These are phyloP conservation scores for Sechiopsis laciniata DNA, from an alignment of 306 rosid genomes.

Conservation along the genomic window DNA sequence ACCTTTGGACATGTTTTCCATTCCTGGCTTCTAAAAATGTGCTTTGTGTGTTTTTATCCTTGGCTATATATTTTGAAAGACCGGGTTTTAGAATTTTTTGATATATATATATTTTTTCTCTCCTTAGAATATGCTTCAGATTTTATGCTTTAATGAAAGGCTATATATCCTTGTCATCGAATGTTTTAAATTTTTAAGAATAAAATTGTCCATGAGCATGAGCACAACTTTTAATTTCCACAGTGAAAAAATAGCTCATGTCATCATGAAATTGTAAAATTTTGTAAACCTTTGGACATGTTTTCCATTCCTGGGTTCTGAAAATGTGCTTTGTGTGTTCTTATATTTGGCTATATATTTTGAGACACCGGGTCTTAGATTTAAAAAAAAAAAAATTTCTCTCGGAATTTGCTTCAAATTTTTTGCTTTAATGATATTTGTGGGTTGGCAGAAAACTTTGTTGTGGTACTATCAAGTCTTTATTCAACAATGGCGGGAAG, in stretches of 20 bases:
- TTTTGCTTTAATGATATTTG: slow-evolving; percentile 20
- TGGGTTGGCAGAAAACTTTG: slow-evolving; percentile 60
- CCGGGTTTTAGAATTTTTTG: not conserved
- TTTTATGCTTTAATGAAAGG: not conserved
- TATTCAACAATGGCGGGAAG: slow-evolving; percentile 75
- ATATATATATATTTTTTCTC: too few species aligned
- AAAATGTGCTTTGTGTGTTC: slow-evolving; percentile 11
- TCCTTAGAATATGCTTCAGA: too few species aligned
- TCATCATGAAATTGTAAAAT: not conserved
- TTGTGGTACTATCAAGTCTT: slow-evolving; percentile 61
- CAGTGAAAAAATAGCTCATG: not conserved
- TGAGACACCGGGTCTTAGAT: not conserved
- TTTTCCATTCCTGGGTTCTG: slow-evolving; percentile 2
- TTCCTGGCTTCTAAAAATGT: slow-evolving; percentile 13
- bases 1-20: not conserved
- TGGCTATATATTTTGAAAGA: not conserved
- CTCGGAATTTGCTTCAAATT: not conserved
- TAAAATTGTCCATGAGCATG: not conserved
- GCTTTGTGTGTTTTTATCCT: not conserved
- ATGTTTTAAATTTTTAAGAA: not conserved
- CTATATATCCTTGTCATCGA: too few species aligned
- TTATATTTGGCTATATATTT: not conserved
- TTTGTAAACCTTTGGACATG: not conserved
- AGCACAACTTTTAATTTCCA: not conserved
- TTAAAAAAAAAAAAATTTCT: too few species aligned